Base-by-base conservation (phyloP, 1,284 basidiomycete species). In the Tilletia caries region DNA sequence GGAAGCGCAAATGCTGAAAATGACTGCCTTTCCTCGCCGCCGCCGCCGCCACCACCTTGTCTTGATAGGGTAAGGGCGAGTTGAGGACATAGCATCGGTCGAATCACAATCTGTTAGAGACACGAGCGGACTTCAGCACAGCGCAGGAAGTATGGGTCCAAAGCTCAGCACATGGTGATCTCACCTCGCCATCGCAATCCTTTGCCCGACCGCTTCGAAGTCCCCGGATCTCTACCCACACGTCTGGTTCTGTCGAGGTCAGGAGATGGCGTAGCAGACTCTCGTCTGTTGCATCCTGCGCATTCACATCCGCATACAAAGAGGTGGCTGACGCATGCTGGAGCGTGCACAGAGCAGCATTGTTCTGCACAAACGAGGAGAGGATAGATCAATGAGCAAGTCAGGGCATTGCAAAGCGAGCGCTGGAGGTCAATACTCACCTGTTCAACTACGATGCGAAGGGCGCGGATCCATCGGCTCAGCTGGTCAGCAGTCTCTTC, bases 121-220 rank as follows among this genome's bases (percentile, higher is more conserved):
- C n/a, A n/a, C n/a, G n/a, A n/a, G n/a, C n/a, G n/a, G n/a, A n/a
- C n/a, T n/a, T n/a, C n/a, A n/a, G n/a, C n/a, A n/a, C n/a, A n/a
- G n/a, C n/a, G n/a, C n/a, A n/a, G n/a, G n/a, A n/a, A n/a, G n/a
- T n/a, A n/a, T n/a, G n/a, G n/a, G n/a, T n/a, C n/a, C n/a, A n/a
- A n/a, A 13, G n/a, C 10, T 32, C 15, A 5, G 32, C 4, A 37
- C 58, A 15, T 5, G 58, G n/a, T 5, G n/a, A 2, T 18, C 58
- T 74, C 65, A 77, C 74, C 54, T 77, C 76, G 27, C 76, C 76
- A 64, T 75, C 71, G 64, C 76, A 77, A 67, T 77, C 76, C 23
- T 74, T 69, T 0, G 76, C 76, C 20, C 76, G 50, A 6, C 76
- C 76, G 52, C 74, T 75, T 20, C 50, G 62, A 13, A 77, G 76